These are phyloP conservation scores for Chromosphaera perkinsii DNA, from an alignment of 208 protist species.

Conservation along the genomic window DNA sequence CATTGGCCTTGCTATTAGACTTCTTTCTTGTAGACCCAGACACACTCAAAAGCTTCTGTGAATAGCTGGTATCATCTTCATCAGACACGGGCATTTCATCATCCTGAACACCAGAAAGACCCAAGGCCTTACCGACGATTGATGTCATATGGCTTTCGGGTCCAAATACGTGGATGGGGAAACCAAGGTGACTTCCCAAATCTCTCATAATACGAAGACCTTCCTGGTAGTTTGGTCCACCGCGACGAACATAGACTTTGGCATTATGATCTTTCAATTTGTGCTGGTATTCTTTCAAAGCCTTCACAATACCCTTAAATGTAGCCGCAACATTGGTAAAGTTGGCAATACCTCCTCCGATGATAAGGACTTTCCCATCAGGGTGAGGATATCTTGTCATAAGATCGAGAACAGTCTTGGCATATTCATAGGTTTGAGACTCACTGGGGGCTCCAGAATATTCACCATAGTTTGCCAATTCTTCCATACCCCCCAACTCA, in stretches of 20 bases:
- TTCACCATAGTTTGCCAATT: slow-evolving; percentile 74
- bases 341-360: slow-evolving; percentile 75
- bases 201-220: slow-evolving; percentile 66
- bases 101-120: too few species aligned
- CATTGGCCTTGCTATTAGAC: too few species aligned
- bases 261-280: slow-evolving; percentile 42
- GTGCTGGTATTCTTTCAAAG: slow-evolving; percentile 44
- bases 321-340: slow-evolving; percentile 75
- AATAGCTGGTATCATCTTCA: too few species aligned
- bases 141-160: slow-evolving; percentile 74
- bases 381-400: slow-evolving; percentile 52
- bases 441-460: slow-evolving; percentile 72
- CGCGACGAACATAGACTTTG: slow-evolving; percentile 65
- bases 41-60: too few species aligned
- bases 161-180: slow-evolving; percentile 67
- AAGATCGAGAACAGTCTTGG: slow-evolving; percentile 66
- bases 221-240: slow-evolving; percentile 74
- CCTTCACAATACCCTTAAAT: slow-evolving; percentile 72
- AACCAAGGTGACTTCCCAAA: slow-evolving; percentile 39
- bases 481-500: slow-evolving; percentile 58
- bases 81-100: too few species aligned
- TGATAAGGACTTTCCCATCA: slow-evolving; percentile 53
- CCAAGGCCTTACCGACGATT: slow-evolving; percentile 50
- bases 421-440: slow-evolving; percentile 69
- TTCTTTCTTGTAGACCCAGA: too few species aligned